Base-by-base conservation (phyloP, 345 rosid species). In the Ceriops decandra region DNA sequence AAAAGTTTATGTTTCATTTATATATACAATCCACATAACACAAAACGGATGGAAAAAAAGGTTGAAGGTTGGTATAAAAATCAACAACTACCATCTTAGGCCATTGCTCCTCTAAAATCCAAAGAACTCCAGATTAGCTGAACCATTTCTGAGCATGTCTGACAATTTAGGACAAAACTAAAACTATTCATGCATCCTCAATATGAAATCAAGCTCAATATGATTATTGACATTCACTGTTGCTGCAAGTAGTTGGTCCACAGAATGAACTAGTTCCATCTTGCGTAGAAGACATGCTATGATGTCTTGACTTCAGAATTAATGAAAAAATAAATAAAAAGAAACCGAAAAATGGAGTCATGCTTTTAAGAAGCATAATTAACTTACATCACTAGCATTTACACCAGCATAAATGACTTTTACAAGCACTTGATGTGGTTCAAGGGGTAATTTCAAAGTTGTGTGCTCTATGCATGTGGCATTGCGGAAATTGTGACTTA, bases 321-420 rank as follows among this genome's bases (percentile, higher is more conserved):
- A 2, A 42, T 2, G 26, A 35, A 32, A 4, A 28, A 28, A 54
- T 49, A 35, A 46, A 15, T 58, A 52, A 63, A 62, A 36, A 17
- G 56, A 53, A 63, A 7, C 30, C 24, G 22, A 26, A 54, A 54
- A 26, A 3, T n/a, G 20, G 19, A 9, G 1, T 54, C 16, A 54
- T 21, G 2, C 46, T 57, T 68, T 75, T 56, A 67, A 32, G 69
- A 58, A 60, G 72, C 72, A 32, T 28, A n/a, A 46, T 31, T 53
- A 77, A 86, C 97, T 89, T 91, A 95, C 99, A 85, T 95, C 99
- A 79, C 99, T 95, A 16, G 99, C 99, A 79, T 95, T 95, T 68
- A 95, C 99, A 73, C 99, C 99, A 63, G 91, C 96, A 77, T 88
- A 91, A 36, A 95, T 66, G 77, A 95, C 82, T 81, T 95, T 95